phyloP scores from a whole-genome alignment of 805 yeast species.

The Nakazawaea populi region DNA sequence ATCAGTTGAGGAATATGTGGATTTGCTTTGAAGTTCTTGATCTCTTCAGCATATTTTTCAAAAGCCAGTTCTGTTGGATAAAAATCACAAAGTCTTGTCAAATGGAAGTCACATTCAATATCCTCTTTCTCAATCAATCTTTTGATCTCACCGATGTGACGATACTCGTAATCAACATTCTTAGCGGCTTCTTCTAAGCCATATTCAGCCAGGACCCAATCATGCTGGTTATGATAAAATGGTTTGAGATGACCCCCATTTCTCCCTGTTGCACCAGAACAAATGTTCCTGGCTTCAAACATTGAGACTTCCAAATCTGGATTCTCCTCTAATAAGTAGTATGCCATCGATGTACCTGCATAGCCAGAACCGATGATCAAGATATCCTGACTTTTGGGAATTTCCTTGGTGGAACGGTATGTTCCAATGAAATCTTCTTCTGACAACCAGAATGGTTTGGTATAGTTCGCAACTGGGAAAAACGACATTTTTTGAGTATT shows the following conservation, averaged over 20 bases:
- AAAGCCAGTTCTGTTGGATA: constrained; percentile 3
- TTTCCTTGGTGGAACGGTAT: constrained; percentile 16
- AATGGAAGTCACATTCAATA: constrained; percentile 24
- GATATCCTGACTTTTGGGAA: constrained; percentile 32
- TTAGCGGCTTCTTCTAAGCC: constrained; percentile 23
- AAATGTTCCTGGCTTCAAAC: constrained; percentile 35
- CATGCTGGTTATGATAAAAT: constrained; percentile 13
- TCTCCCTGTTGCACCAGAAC: constrained; percentile 38
- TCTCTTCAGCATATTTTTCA: constrained; percentile 6
- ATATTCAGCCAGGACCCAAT: constrained; percentile 10
- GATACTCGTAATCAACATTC: constrained; percentile 27
- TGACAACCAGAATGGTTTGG: constrained; percentile 18
- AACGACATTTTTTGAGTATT: background rate
- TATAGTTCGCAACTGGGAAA: constrained; percentile 17
- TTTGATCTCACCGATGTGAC: constrained; percentile 24
- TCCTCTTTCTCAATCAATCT: constrained; percentile 21
- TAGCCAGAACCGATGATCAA: constrained; percentile 41
- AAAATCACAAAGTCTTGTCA: constrained; percentile 24
- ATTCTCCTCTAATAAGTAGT: constrained; percentile 24
- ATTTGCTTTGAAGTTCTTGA: constrained; percentile 20
- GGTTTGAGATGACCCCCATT: constrained; percentile 43
- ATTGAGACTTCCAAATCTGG: constrained; percentile 15
- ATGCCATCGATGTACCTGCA: constrained; percentile 37
- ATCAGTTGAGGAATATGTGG: constrained; percentile 21
- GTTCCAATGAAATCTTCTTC: constrained; percentile 16